A percentile compares a stretch with the other conserved stretches of the same genome.
Evolutionary conservation across 257 asterid genomes (phyloP).

Genomic region (Fraxinus pennsylvanica): DNA sequence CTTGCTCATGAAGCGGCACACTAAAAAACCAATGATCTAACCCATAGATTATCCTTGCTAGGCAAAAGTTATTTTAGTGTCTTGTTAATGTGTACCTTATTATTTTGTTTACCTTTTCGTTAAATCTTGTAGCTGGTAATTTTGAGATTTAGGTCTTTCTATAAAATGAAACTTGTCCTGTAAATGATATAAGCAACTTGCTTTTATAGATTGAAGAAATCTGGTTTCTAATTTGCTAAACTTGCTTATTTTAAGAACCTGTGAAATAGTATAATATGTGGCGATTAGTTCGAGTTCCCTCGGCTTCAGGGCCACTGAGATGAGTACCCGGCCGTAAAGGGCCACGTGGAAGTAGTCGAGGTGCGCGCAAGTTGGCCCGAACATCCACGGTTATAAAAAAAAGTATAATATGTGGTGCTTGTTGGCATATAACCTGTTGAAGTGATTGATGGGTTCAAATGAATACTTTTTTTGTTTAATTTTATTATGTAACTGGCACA

Average conservation of each 20-base stretch:
- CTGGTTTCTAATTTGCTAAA: not conserved
- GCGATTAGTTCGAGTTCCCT: no score
- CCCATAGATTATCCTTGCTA: not conserved
- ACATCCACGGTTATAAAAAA: no score
- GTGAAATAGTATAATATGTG: slow-evolving; percentile 7
- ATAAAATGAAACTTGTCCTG: not conserved
- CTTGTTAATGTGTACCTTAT: slow-evolving; percentile 12
- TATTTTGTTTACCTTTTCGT: not conserved
- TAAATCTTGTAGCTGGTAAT: not conserved
- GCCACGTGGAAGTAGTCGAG: no score
- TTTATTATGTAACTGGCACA: not conserved
- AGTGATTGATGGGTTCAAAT: not conserved
- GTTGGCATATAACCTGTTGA: not conserved
- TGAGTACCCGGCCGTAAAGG: no score
- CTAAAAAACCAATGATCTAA: not conserved
- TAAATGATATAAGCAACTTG: not conserved
- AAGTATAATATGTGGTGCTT: not conserved
- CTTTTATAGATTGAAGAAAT: slow-evolving; percentile 5
- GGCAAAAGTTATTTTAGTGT: not conserved
- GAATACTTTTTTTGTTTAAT: not conserved
- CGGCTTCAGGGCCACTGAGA: no score
- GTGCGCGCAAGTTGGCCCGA: no score
- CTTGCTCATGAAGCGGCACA: not conserved
- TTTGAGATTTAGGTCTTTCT: not conserved
- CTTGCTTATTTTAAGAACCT: not conserved